phyloP scores from a whole-genome alignment of 768 basidiomycete species.

The Lanmaoa rubissima region DNA sequence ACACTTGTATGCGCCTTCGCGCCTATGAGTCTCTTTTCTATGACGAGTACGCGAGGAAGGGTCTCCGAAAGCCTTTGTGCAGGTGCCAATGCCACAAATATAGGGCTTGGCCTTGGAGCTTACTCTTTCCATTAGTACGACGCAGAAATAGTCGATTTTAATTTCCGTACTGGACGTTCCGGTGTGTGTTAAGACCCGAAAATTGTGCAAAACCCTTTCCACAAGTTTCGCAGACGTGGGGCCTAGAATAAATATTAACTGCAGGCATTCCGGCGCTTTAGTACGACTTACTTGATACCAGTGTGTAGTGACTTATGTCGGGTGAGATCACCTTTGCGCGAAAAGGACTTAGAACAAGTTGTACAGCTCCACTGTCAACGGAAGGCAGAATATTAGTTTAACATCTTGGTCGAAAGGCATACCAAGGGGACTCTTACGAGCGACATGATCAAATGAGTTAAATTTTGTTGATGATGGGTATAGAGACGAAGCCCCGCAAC shows the following conservation, averaged over 20 bases:
- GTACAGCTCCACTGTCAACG: slow-evolving; percentile 38
- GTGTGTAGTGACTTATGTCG: slow-evolving; percentile 55
- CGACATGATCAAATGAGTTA: slow-evolving; percentile 18
- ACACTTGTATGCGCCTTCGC: slow-evolving; percentile 45
- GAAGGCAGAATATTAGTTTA: background rate
- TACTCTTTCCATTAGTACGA: slow-evolving; percentile 10
- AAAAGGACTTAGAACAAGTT: slow-evolving; percentile 49
- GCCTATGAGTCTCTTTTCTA: slow-evolving; percentile 54
- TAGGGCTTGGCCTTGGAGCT: slow-evolving; percentile 56
- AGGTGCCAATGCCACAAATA: slow-evolving; percentile 46
- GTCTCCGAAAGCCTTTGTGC: slow-evolving; percentile 57
- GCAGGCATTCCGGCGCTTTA: background rate
- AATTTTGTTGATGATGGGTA: slow-evolving; percentile 19
- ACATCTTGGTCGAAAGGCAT: background rate
- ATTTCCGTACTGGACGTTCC: slow-evolving; percentile 60
- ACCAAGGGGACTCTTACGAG: slow-evolving; percentile 14
- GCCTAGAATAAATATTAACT: slow-evolving; percentile 37
- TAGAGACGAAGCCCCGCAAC: slow-evolving; percentile 48
- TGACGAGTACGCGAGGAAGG: slow-evolving; percentile 71
- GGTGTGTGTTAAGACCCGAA: slow-evolving; percentile 61
- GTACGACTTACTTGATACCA: slow-evolving; percentile 43
- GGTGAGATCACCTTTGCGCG: slow-evolving; percentile 56
- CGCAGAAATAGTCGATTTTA: background rate
- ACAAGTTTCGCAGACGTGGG: slow-evolving; percentile 51
- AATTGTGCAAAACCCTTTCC: slow-evolving; percentile 56